These are phyloP conservation scores for Fomitiporia mediterranea DNA, from an alignment of 1,284 basidiomycete genomes.

Conservation along the genomic window DNA sequence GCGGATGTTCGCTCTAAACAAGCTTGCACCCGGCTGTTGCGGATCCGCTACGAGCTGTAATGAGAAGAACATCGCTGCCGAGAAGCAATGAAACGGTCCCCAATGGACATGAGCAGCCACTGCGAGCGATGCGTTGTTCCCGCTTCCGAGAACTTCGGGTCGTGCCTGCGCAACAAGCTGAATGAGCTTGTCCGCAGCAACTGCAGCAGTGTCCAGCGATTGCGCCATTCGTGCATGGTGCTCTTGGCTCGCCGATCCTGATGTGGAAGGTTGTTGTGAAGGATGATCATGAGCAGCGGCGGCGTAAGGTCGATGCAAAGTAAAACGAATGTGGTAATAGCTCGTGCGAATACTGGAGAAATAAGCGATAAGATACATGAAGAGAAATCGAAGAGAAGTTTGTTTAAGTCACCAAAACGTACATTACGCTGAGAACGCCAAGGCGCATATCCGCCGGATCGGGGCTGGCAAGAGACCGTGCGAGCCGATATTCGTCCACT, in stretches of 20 bases:
- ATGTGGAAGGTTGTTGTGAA: background rate
- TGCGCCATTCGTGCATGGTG: slow-evolving; percentile 46
- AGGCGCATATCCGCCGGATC: slow-evolving; percentile 45
- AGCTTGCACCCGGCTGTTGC: slow-evolving; percentile 65
- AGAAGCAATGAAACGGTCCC: slow-evolving; percentile 77
- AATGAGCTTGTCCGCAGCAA: slow-evolving; percentile 70
- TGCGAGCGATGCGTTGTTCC: slow-evolving; percentile 50
- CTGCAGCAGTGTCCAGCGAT: slow-evolving; percentile 66
- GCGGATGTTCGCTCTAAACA: slow-evolving; percentile 68
- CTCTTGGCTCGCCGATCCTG: slow-evolving; percentile 22
- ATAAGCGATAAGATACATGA: background rate
- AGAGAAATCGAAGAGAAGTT: background rate
- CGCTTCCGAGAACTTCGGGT: slow-evolving; percentile 57
- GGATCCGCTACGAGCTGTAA: slow-evolving; percentile 76
- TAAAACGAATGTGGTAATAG: slow-evolving; percentile 76
- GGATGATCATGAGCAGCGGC: slow-evolving; percentile 30
- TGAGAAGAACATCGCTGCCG: slow-evolving; percentile 81
- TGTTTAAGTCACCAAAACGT: background rate
- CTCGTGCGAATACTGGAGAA: slow-evolving; percentile 49
- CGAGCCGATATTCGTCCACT: slow-evolving; percentile 66
- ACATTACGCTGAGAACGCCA: slow-evolving; percentile 70
- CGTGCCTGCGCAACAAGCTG: slow-evolving; percentile 64
- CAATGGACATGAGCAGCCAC: slow-evolving; percentile 79
- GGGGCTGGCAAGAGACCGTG: slow-evolving; percentile 59
- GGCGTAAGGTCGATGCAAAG: slow-evolving; percentile 75